phyloP scores from a whole-genome alignment of 106 monocot species.

The Acorus calamus region DNA sequence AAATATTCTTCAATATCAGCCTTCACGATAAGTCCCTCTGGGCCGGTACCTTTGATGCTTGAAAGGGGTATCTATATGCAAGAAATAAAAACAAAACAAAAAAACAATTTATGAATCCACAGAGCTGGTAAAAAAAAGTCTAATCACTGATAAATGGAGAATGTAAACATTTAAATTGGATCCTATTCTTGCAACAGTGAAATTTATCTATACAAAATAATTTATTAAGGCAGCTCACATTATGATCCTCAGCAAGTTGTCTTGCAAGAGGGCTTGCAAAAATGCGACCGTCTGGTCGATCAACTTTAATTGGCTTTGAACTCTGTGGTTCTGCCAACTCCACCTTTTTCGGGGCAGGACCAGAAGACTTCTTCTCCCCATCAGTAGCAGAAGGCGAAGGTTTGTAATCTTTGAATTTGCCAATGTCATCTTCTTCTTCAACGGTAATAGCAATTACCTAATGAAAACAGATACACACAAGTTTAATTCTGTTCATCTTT shows the following conservation, averaged over 20 bases:
- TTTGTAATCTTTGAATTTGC: slow-evolving; percentile 78
- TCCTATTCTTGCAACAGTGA: not conserved
- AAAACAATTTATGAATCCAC: not conserved
- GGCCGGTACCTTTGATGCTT: slow-evolving; percentile 89
- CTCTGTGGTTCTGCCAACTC: slow-evolving; percentile 32
- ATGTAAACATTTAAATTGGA: not conserved
- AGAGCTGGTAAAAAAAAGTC: not conserved
- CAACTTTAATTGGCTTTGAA: slow-evolving; percentile 27
- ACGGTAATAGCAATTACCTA: slow-evolving; percentile 88
- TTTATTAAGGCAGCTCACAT: slow-evolving; percentile 24
- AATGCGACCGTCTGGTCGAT: slow-evolving; percentile 47
- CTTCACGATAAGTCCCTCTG: slow-evolving; percentile 84
- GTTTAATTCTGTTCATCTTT: not conserved
- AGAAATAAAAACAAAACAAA: not conserved
- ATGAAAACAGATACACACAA: not conserved
- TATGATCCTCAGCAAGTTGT: slow-evolving; percentile 91
- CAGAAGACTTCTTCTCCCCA: slow-evolving; percentile 31
- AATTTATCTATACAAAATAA: too few relatives aligned
- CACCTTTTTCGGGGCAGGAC: slow-evolving; percentile 26
- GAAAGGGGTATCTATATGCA: slow-evolving; percentile 60
- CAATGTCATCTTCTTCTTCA: slow-evolving; percentile 79
- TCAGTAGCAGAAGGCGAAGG: slow-evolving; percentile 37
- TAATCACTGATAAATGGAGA: not conserved
- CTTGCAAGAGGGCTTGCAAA: slow-evolving; percentile 84
- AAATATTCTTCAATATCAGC: slow-evolving; percentile 95